Evolutionary conservation across 108 stramenopile genomes (phyloP).

Genomic region (Skeletonema grethae): DNA sequence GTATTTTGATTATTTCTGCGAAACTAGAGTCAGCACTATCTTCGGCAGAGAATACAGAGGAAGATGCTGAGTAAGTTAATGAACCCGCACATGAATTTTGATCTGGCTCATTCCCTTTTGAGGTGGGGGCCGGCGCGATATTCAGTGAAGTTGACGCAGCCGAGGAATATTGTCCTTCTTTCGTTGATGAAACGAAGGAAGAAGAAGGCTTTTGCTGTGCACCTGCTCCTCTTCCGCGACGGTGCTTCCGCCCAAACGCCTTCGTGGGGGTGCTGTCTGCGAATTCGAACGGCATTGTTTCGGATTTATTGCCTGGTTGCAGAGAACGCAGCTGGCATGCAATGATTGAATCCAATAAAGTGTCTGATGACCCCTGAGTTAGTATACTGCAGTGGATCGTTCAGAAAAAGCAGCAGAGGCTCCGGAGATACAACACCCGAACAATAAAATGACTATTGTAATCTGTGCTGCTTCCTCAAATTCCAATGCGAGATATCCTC

Average conservation of each 20-base stretch:
- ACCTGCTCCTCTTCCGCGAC: constrained; percentile 25
- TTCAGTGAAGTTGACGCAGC: constrained; percentile 26
- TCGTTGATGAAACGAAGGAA: constrained; percentile 3
- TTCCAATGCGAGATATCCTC: neutral
- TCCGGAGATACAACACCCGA: neutral
- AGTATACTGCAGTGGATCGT: neutral
- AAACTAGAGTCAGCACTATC: constrained; percentile 41
- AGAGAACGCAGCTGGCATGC: neutral
- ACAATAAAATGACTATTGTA: neutral
- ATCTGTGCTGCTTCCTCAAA: neutral
- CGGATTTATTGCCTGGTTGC: neutral
- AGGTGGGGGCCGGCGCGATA: neutral
- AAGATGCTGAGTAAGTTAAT: constrained; percentile 43
- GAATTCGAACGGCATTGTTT: constrained; percentile 22
- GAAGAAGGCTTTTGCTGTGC: constrained; percentile 3
- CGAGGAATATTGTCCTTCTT: constrained; percentile 27
- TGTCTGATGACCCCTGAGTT: neutral
- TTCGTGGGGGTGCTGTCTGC: constrained; percentile 32
- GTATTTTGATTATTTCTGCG: constrained; percentile 45
- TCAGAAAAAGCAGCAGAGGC: neutral
- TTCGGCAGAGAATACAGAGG: constrained; percentile 31
- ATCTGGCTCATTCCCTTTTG: constrained; percentile 24
- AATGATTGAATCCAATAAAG: neutral
- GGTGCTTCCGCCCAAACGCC: constrained; percentile 33
- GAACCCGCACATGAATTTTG: constrained; percentile 43